Percentiles rank a stretch among this genome's conserved stretches.
Conservation (phyloP, 495 filamentous ascomycete species). For the Penicillium angulare region DNA sequence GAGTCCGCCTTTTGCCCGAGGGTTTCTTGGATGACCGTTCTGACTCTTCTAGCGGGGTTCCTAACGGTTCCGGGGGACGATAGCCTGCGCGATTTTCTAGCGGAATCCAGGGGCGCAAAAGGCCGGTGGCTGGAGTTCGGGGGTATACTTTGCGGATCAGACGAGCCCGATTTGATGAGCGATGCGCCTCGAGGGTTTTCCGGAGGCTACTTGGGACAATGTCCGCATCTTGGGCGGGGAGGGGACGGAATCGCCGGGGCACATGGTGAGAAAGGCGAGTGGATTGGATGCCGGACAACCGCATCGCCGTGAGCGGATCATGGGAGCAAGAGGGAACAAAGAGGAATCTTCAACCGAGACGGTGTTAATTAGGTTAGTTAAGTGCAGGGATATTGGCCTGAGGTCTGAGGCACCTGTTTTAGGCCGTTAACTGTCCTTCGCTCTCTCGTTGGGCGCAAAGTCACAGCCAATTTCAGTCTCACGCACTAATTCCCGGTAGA, state of each 20-base stretch:
- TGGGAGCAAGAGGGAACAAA: not conserved
- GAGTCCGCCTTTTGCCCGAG: constrained; percentile 4
- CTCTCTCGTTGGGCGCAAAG: not conserved
- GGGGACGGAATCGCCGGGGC: constrained; percentile 15
- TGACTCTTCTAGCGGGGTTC: not conserved
- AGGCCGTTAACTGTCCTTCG: too few species aligned
- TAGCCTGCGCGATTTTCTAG: constrained; percentile 21
- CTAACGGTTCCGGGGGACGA: constrained; percentile 8
- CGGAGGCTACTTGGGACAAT: constrained; percentile 37
- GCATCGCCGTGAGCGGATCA: constrained; percentile 21
- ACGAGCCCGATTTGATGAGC: constrained; percentile 42
- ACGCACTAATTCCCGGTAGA: too few species aligned
- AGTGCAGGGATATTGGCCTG: not conserved
- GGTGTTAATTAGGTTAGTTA: too few species aligned
- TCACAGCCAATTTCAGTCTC: too few species aligned
- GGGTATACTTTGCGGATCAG: constrained; percentile 38
- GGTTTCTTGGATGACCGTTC: constrained; percentile 1
- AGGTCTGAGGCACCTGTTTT: not conserved
- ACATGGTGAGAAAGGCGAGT: constrained; percentile 12
- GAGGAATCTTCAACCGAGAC: constrained; percentile 6
- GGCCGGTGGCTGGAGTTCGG: constrained; percentile 8
- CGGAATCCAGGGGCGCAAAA: constrained; percentile 24
- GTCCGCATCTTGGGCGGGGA: constrained; percentile 13
- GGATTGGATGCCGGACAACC: constrained; percentile 15
- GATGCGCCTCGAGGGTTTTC: constrained; percentile 54